Conservation (phyloP, 2,329 filamentous ascomycete genomes). For the Fusarium brevicatenulatum region DNA sequence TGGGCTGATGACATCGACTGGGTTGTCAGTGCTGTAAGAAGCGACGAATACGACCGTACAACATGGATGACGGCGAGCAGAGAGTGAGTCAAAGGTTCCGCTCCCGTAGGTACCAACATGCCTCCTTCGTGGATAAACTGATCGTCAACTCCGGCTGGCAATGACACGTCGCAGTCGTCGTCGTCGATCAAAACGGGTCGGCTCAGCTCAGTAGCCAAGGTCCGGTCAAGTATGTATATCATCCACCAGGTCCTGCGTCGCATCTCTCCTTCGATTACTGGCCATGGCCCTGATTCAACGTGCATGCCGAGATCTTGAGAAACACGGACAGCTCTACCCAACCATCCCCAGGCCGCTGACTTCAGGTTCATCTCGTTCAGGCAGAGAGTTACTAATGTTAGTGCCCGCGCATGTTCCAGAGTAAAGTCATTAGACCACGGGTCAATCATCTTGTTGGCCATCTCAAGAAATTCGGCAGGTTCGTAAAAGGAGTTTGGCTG, state of each 20-base stretch:
- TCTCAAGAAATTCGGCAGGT: constrained; percentile 74
- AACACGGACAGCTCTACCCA: constrained; percentile 80
- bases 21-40: constrained; percentile 77
- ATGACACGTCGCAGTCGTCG: constrained; percentile 83
- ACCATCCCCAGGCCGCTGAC: constrained; percentile 86
- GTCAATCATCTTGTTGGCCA: constrained; percentile 75
- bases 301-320: constrained; percentile 88
- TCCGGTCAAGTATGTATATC: constrained; percentile 87
- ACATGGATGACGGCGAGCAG: constrained; percentile 85
- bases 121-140: constrained; percentile 73
- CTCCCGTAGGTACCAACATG: constrained; percentile 61
- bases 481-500: constrained; percentile 64
- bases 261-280: constrained; percentile 84
- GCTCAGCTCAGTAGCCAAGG: constrained; percentile 81
- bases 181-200: constrained; percentile 87
- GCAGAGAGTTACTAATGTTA: constrained; percentile 80
- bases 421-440: constrained; percentile 83
- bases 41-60: constrained; percentile 77
- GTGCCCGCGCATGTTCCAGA: constrained; percentile 77
- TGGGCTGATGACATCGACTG: constrained; percentile 72
- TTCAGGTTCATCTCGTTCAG: constrained; percentile 88
- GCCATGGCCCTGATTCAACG: constrained; percentile 76
- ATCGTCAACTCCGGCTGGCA: constrained; percentile 85
- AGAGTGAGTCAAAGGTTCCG: constrained; percentile 71
- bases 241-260: constrained; percentile 93